These are phyloP conservation scores for Globisporangium echinulatum DNA, from an alignment of 352 stramenopile genomes.

Conservation along the genomic window DNA sequence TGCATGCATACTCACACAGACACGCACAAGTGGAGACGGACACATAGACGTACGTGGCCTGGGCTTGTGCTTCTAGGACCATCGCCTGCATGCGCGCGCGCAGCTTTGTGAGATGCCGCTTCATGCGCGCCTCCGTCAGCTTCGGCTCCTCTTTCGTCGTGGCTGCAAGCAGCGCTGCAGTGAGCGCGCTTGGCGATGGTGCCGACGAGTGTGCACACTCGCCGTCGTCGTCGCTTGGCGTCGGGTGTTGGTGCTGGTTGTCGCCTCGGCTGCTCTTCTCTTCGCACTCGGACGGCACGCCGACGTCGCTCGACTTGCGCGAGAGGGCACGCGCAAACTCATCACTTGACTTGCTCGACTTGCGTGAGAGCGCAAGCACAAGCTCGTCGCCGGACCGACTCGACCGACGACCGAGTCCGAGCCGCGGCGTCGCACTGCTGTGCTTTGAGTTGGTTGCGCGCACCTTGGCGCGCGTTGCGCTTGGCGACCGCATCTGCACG, in stretches of 20 bases:
- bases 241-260: too few relatives aligned
- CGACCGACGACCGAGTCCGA: slow-evolving; percentile 5
- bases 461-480: slow-evolving; percentile 2
- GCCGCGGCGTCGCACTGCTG: slow-evolving; percentile 3
- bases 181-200: slow-evolving; percentile 6
- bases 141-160: slow-evolving; percentile 17
- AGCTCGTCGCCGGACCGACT: slow-evolving; percentile 12
- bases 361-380: not conserved
- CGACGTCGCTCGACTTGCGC: slow-evolving; percentile 1
- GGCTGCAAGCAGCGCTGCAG: not conserved
- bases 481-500: slow-evolving; percentile 19
- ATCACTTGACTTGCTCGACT: slow-evolving; percentile 1
- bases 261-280: too few relatives aligned
- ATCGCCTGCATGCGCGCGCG: slow-evolving; percentile 50
- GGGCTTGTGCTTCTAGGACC: slow-evolving; percentile 34
- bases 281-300: not conserved
- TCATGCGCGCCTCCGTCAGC: slow-evolving; percentile 20
- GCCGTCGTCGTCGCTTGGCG: slow-evolving; percentile 8
- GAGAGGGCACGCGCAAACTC: not conserved
- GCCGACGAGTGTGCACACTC: slow-evolving; percentile 15
- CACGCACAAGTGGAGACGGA: not conserved
- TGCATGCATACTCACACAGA: too few relatives aligned
- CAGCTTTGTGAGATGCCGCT: slow-evolving; percentile 38
- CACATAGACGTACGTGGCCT: slow-evolving; percentile 29
- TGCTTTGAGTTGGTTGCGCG: slow-evolving; percentile 6